phyloP scores from a whole-genome alignment of 768 basidiomycete genomes.

The Chalciporus pseudorubinellus region DNA sequence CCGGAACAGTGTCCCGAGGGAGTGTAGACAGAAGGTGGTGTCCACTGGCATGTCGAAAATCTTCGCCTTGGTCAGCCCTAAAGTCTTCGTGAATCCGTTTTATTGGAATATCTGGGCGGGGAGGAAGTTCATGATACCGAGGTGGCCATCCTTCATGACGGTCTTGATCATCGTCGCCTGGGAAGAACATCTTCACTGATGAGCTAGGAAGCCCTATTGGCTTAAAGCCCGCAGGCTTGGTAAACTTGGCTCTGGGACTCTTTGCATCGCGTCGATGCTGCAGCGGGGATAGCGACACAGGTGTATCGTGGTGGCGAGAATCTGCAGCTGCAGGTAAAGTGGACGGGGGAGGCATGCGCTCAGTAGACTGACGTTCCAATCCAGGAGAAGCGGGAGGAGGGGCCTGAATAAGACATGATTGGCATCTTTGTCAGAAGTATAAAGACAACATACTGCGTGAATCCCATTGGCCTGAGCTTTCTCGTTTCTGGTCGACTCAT shows the following conservation, averaged over 20 bases:
- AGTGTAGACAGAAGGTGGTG: neutral
- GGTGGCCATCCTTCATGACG: slow-evolving; percentile 31
- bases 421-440: neutral
- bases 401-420: slow-evolving; percentile 18
- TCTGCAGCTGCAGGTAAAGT: slow-evolving; percentile 22
- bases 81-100: slow-evolving; percentile 29
- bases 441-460: slow-evolving; percentile 26
- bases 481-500: slow-evolving; percentile 35
- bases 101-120: slow-evolving; percentile 24
- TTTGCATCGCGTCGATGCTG: slow-evolving; percentile 18
- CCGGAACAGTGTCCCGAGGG: slow-evolving; percentile 10
- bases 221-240: slow-evolving; percentile 57
- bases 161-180: slow-evolving; percentile 76
- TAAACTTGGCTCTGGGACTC: slow-evolving; percentile 18
- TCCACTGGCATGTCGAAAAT: slow-evolving; percentile 3
- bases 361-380: slow-evolving; percentile 21
- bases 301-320: slow-evolving; percentile 13
- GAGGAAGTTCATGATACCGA: slow-evolving; percentile 15
- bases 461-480: slow-evolving; percentile 38
- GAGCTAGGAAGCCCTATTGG: slow-evolving; percentile 58
- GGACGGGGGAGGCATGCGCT: slow-evolving; percentile 35
- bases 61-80: slow-evolving; percentile 20
- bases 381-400: slow-evolving; percentile 20
- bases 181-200: slow-evolving; percentile 76
- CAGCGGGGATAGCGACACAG: slow-evolving; percentile 3